These are phyloP conservation scores for Skeletonema menzelii DNA, from an alignment of 108 stramenopile species.

Conservation along the genomic window DNA sequence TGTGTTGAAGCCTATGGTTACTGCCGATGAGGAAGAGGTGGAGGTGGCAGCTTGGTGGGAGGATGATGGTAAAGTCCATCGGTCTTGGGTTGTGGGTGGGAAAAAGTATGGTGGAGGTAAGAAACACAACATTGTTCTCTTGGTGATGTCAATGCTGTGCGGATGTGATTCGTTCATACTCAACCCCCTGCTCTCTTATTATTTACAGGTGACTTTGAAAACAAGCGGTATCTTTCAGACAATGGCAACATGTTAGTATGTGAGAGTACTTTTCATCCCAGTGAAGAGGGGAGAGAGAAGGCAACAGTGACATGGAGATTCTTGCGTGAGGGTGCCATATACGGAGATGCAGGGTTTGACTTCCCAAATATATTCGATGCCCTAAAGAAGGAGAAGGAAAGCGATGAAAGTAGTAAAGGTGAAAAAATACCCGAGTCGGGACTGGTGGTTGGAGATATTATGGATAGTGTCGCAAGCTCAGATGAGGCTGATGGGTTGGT, in stretches of 20 bases:
- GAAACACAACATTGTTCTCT: background rate
- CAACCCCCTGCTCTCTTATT: background rate
- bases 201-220: conserved; percentile 59
- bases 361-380: conserved; percentile 46
- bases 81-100: conserved; percentile 76
- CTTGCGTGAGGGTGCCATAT: conserved; percentile 44
- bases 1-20: conserved; percentile 44
- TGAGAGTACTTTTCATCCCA: conserved; percentile 73
- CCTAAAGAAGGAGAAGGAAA: conserved; percentile 11
- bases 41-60: conserved; percentile 85
- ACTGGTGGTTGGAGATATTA: conserved; percentile 16
- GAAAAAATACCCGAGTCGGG: background rate
- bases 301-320: conserved; percentile 48
- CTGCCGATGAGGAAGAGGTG: conserved; percentile 74
- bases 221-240: conserved; percentile 59
- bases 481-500: conserved; percentile 7
- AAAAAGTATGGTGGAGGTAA: conserved; percentile 71
- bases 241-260: conserved; percentile 62
- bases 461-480: conserved; percentile 15
- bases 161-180: background rate
- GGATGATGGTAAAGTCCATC: conserved; percentile 63
- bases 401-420: background rate
- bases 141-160: background rate
- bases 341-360: conserved; percentile 36
- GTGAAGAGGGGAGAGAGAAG: conserved; percentile 40